Evolutionary conservation across 164 flowering plant genomes (phyloP).

Genomic region (Aristolochia californica): DNA sequence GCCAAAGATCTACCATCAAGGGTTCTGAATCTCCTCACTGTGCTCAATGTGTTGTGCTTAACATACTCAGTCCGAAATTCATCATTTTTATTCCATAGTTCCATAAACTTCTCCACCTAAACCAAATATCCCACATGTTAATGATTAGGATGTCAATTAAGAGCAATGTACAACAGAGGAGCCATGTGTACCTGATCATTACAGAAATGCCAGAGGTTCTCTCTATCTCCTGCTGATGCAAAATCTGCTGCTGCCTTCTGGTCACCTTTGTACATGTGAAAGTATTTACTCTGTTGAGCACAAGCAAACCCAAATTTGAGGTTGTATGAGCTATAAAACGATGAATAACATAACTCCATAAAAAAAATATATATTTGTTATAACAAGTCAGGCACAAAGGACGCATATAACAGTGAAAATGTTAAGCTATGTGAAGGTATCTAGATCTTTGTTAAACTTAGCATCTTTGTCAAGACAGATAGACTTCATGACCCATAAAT

Average conservation of each 20-base stretch:
- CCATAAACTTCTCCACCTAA: conserved; percentile 64
- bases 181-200: conserved; percentile 39
- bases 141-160: not conserved
- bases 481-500: no score
- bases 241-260: conserved; percentile 31
- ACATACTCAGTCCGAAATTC: conserved; percentile 66
- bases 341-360: not conserved
- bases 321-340: not conserved
- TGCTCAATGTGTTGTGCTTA: conserved; percentile 51
- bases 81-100: conserved; percentile 54
- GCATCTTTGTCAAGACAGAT: no score
- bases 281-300: conserved; percentile 48
- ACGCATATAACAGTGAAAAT: no score
- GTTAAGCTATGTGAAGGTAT: no score
- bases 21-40: conserved; percentile 60
- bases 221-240: conserved; percentile 35
- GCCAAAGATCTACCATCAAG: conserved; percentile 79
- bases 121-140: not conserved
- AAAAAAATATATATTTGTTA: no score
- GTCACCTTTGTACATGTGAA: conserved; percentile 49
- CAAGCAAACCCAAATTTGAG: not conserved
- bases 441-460: no score
- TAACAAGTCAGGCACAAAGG: no score
- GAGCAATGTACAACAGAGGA: not conserved
- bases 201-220: conserved; percentile 43